Conservation (phyloP, 805 yeast genomes). For the Saccharomycopsis sp. region DNA sequence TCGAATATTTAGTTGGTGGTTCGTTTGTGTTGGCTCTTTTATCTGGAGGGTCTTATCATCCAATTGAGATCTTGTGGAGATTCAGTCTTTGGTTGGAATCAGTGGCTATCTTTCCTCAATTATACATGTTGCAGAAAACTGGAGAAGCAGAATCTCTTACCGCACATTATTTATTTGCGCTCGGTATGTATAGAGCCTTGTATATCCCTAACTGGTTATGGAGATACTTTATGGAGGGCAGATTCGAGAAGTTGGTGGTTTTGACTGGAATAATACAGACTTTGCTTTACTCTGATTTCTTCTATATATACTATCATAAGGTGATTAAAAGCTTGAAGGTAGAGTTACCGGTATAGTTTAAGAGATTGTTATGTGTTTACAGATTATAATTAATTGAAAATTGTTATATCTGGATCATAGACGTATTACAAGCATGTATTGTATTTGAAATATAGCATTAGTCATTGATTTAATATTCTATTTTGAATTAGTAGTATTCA, state of each 20-base stretch:
- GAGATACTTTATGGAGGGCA: slow-evolving; percentile 59
- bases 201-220: slow-evolving; percentile 95
- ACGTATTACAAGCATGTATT: too few relatives aligned
- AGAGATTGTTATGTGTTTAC: not conserved
- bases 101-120: slow-evolving; percentile 87
- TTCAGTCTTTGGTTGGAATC: slow-evolving; percentile 91
- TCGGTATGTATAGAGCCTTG: slow-evolving; percentile 83
- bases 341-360: slow-evolving; percentile 50
- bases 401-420: too few relatives aligned
- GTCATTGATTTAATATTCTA: too few relatives aligned
- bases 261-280: slow-evolving; percentile 84
- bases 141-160: slow-evolving; percentile 87
- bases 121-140: slow-evolving; percentile 80
- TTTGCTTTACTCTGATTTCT: slow-evolving; percentile 86
- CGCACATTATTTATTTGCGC: slow-evolving; percentile 86
- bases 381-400: too few relatives aligned
- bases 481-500: too few relatives aligned
- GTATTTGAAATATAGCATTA: too few relatives aligned
- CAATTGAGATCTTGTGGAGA: slow-evolving; percentile 72
- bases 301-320: slow-evolving; percentile 77
- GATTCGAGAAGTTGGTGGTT: slow-evolving; percentile 64
- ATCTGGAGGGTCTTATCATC: slow-evolving; percentile 58
- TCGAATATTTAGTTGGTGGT: slow-evolving; percentile 62
- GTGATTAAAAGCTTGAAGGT: slow-evolving; percentile 77
- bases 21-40: slow-evolving; percentile 52